Base-by-base conservation (phyloP, 768 basidiomycete genomes). In the Psilocybe sp. region DNA sequence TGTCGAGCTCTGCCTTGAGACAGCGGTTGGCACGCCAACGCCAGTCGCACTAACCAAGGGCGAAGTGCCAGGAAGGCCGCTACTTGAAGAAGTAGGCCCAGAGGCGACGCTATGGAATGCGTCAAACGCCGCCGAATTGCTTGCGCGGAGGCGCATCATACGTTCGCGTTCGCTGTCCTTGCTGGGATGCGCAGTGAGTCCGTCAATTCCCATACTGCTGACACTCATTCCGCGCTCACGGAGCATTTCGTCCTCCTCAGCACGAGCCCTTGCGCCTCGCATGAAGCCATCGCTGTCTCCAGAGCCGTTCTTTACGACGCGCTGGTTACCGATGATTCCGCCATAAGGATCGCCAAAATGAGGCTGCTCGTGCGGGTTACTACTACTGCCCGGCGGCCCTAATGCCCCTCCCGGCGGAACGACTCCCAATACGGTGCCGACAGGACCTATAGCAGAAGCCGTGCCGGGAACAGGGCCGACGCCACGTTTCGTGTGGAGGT, bases 401-500 rank as follows among this genome's bases (percentile, higher is more conserved):
- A 32, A 65, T 69, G 4, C 51, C 53, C 49, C 57, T 61, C 58
- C 48, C 59, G 33, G 58, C 46, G 14, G 57, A 42, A 14, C 51
- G 40, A 20, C 44, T 39, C n/a, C 6, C 19, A 23, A 54, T 4
- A 28, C 23, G 23, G 23, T 28, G 72, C 41, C 49, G 15, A 82
- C 73, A 6, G 82, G 82, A n/a, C 89, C 89, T 19, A 50, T 43
- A 20, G 23, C 23, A 7, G 23, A 28, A 3, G 23, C 23, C 23
- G 23, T 28, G 23, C 49, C 49, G n/a, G 41, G 41, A 15, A 82
- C 73, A 5, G 82, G 82, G n/a, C 90, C 90, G 18, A 92, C 85
- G 2, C 89, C 89, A 35, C 92, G 77, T 73, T 96, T 97, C 15
- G 94, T 96, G 63, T 99, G 96, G 35, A 99, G 69, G 63, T 99